These are phyloP conservation scores for Aspergillus carlsbadensis DNA, from an alignment of 495 filamentous ascomycete genomes.

Conservation along the genomic window DNA sequence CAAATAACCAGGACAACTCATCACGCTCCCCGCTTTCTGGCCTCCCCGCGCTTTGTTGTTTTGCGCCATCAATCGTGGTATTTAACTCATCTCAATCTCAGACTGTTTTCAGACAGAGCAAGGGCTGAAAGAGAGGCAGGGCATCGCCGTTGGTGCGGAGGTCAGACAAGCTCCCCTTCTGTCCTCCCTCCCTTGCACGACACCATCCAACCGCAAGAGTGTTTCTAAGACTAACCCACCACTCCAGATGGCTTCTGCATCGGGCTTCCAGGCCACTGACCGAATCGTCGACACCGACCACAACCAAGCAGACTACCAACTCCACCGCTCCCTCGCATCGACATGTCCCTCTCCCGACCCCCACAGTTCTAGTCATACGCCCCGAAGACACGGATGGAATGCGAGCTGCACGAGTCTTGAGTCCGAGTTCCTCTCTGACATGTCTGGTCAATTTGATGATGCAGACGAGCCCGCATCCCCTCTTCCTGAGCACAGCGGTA, in stretches of 20 bases:
- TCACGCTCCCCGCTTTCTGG: background rate
- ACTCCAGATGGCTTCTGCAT: slow-evolving; percentile 12
- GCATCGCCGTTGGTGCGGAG: background rate
- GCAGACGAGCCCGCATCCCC: slow-evolving; percentile 32
- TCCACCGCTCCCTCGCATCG: slow-evolving; percentile 25
- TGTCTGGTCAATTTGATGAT: slow-evolving; percentile 43
- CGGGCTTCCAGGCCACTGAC: slow-evolving; percentile 1
- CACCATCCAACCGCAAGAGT: background rate
- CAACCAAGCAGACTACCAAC: slow-evolving; percentile 21
- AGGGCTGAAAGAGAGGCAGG: background rate
- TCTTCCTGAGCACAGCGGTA: background rate
- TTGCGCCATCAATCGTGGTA: background rate
- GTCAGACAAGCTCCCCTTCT: background rate
- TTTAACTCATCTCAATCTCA: background rate
- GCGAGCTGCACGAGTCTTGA: slow-evolving; percentile 20
- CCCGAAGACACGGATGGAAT: slow-evolving; percentile 35
- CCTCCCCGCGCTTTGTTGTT: background rate
- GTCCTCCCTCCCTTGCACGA: slow-evolving; percentile 8
- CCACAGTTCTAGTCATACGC: slow-evolving; percentile 24
- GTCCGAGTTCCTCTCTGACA: slow-evolving; percentile 30
- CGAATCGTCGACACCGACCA: slow-evolving; percentile 14
- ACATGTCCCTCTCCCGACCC: slow-evolving; percentile 14
- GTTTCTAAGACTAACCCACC: background rate
- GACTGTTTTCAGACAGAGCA: background rate
- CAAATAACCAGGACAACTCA: slow-evolving; percentile 12